Conservation (phyloP, 2,329 filamentous ascomycete species). For the Trichoderma pleuroti region DNA sequence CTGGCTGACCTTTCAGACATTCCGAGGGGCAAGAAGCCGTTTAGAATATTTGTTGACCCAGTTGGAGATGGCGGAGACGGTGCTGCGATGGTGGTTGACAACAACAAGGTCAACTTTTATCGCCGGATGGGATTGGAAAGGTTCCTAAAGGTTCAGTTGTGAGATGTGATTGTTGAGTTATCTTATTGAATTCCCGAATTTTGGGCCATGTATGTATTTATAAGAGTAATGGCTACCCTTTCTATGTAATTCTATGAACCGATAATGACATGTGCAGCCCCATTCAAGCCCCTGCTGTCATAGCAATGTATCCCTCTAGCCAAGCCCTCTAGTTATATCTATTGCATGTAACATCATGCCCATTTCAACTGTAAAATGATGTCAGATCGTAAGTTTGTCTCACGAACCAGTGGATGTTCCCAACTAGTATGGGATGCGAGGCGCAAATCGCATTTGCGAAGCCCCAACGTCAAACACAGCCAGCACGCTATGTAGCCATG, state of each 20-base stretch:
- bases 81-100: neutral
- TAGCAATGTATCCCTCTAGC: neutral
- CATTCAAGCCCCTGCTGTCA: neutral
- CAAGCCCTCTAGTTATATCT: neutral
- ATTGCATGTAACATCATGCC: neutral
- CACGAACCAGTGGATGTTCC: neutral
- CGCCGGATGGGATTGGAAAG: neutral
- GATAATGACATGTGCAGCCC: neutral
- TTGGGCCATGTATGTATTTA: neutral
- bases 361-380: neutral
- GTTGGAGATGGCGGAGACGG: neutral
- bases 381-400: neutral
- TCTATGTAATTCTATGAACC: neutral
- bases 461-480: neutral
- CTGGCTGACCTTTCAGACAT: conserved; percentile 3
- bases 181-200: neutral
- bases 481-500: neutral
- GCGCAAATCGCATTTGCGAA: neutral
- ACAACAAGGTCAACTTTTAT: conserved; percentile 9
- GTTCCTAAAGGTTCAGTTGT: neutral
- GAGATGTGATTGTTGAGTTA: accelerated
- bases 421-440: neutral
- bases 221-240: neutral
- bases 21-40: conserved; percentile 10
- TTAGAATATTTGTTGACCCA: neutral